Conservation (phyloP, 176 grass and related monocot genomes). For the Aegilops longissima region DNA sequence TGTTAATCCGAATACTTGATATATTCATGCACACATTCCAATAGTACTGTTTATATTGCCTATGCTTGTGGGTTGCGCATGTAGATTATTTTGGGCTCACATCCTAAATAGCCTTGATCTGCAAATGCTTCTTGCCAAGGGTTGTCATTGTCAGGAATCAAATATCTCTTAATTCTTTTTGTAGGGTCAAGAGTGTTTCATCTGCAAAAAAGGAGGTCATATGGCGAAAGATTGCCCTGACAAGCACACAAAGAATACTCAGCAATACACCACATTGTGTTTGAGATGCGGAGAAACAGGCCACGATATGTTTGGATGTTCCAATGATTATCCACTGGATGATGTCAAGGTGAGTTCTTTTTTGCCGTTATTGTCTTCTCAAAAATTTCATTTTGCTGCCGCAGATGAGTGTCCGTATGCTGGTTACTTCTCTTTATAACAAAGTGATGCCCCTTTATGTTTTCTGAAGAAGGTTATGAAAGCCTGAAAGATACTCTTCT, state of each 20-base stretch:
- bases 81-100: constrained; percentile 1
- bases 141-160: constrained; percentile 12
- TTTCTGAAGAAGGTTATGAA: neutral
- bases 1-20: neutral
- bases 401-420: neutral
- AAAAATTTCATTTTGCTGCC: neutral
- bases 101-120: neutral
- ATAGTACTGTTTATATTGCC: neutral
- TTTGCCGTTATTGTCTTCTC: neutral
- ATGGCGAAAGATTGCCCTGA: constrained; percentile 85
- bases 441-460: neutral
- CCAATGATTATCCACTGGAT: constrained; percentile 62
- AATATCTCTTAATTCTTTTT: constrained; percentile 22
- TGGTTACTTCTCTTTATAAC: constrained; percentile 6
- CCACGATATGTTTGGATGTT: constrained; percentile 85
- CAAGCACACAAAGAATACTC: constrained; percentile 65
- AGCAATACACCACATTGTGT: constrained; percentile 59
- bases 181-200: constrained; percentile 84
- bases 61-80: neutral
- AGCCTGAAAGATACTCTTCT: neutral
- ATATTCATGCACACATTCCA: neutral
- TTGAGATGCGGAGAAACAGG: constrained; percentile 75
- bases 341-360: constrained; percentile 66
- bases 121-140: neutral
- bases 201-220: constrained; percentile 91